Percentiles rank a stretch among this genome's conserved stretches.
These are phyloP conservation scores for Ambrosia hybrid DNA, from an alignment of 140 eudicot genomes.

Conservation along the genomic window DNA sequence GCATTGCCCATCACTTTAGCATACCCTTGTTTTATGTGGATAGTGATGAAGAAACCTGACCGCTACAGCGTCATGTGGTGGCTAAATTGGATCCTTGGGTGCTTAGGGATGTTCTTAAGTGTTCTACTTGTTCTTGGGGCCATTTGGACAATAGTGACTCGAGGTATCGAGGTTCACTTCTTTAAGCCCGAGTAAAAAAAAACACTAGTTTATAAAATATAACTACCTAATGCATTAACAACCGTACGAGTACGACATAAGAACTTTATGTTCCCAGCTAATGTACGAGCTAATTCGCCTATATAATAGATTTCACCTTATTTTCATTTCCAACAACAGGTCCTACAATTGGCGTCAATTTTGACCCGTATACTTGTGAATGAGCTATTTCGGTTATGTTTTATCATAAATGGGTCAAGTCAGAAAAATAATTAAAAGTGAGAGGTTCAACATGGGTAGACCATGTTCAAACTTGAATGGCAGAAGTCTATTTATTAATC, in stretches of 20 bases:
- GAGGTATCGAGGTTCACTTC: slow-evolving; percentile 46
- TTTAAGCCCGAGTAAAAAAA: slow-evolving; percentile 51
- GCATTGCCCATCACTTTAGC: slow-evolving; percentile 52
- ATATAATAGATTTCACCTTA: slow-evolving; percentile 14
- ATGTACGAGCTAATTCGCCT: slow-evolving; percentile 11
- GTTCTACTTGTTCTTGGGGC: slow-evolving; percentile 38
- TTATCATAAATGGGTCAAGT: not conserved
- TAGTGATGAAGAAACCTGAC: slow-evolving; percentile 42
- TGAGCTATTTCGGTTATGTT: not conserved
- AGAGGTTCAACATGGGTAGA: not conserved
- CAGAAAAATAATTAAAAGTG: not conserved
- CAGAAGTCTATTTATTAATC: too few species aligned
- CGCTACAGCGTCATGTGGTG: slow-evolving; percentile 38
- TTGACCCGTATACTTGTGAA: not conserved
- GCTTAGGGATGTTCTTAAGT: slow-evolving; percentile 37
- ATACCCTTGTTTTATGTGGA: slow-evolving; percentile 62
- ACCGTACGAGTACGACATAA: not conserved
- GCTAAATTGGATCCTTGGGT: slow-evolving; percentile 47
- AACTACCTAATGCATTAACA: slow-evolving; percentile 19
- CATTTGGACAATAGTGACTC: slow-evolving; percentile 30
- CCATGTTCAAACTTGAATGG: not conserved
- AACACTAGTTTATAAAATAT: slow-evolving; percentile 1
- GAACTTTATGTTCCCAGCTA: slow-evolving; percentile 17
- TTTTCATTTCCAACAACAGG: slow-evolving; percentile 2
- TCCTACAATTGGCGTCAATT: not conserved